Evolutionary conservation across 2,329 filamentous ascomycete genomes (phyloP).

Genomic region (Didymosphaeria variabile): DNA sequence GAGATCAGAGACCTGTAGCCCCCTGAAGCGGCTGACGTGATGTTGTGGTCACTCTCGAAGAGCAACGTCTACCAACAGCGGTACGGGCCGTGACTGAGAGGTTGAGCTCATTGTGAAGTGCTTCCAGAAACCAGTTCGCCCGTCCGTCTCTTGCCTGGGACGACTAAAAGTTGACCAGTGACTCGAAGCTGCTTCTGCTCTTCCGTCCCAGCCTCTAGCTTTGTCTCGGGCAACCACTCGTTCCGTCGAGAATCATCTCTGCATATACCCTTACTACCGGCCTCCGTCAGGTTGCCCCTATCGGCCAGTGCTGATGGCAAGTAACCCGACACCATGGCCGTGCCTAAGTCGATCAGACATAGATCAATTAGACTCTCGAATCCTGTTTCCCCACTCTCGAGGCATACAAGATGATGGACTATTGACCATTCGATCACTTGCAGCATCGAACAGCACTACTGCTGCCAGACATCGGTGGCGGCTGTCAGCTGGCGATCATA

Average conservation of each 20-base stretch:
- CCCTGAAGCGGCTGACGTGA: slow-evolving; percentile 34
- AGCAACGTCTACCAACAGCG: slow-evolving; percentile 39
- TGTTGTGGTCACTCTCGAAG: slow-evolving; percentile 33
- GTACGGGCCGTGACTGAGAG: slow-evolving; percentile 36
- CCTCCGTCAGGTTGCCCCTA: slow-evolving; percentile 13
- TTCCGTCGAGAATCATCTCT: slow-evolving; percentile 17
- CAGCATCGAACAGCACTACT: slow-evolving; percentile 24
- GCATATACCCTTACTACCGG: slow-evolving; percentile 14
- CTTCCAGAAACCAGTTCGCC: slow-evolving; percentile 1
- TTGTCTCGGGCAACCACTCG: slow-evolving; percentile 26
- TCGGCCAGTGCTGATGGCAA: slow-evolving; percentile 21
- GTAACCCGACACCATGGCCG: slow-evolving; percentile 17
- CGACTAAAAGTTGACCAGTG: slow-evolving; percentile 4
- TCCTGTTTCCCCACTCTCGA: slow-evolving; percentile 18
- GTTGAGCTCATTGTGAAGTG: slow-evolving; percentile 17
- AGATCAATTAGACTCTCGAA: slow-evolving; percentile 9
- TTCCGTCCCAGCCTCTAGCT: slow-evolving; percentile 21
- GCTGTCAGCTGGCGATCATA: slow-evolving; percentile 32
- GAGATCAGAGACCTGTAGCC: slow-evolving; percentile 35
- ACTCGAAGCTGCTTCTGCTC: slow-evolving; percentile 10
- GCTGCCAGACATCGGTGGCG: slow-evolving; percentile 30
- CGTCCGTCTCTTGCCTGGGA: background rate
- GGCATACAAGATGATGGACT: slow-evolving; percentile 9
- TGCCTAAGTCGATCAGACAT: slow-evolving; percentile 18
- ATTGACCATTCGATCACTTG: slow-evolving; percentile 4